Conservation (phyloP, 75 land plant genomes). For the Pinus tabuliformis region DNA sequence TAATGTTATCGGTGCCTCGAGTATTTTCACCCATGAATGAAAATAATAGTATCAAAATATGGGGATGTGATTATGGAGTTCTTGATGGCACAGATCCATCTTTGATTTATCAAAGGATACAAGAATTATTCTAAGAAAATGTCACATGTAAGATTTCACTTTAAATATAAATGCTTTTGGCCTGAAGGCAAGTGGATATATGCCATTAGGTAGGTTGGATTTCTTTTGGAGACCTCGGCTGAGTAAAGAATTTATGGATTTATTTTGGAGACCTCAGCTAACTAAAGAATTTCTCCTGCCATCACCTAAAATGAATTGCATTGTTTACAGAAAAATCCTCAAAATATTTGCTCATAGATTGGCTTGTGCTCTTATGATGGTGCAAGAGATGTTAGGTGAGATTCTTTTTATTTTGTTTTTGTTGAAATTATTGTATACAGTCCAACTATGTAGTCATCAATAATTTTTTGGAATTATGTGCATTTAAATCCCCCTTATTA, state of each 20-base stretch:
- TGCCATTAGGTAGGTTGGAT: neutral
- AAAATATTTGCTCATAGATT: neutral
- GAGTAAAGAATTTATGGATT: no score
- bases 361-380: slow-evolving; percentile 3
- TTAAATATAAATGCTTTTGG: no score
- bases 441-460: neutral
- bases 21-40: slow-evolving; percentile 57
- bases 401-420: neutral
- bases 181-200: no score
- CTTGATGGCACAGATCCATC: slow-evolving; percentile 36
- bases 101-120: neutral
- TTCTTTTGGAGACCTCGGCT: neutral
- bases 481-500: neutral
- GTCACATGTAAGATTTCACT: no score
- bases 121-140: no score
- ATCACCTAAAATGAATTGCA: neutral
- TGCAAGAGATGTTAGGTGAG: no score
- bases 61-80: slow-evolving; percentile 48
- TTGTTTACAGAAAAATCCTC: slow-evolving; percentile 5
- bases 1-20: slow-evolving; percentile 55
- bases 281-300: neutral
- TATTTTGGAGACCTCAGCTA: no score
- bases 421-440: neutral
- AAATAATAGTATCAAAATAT: slow-evolving; percentile 44
- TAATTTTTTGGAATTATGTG: neutral